Base-by-base conservation (phyloP, 164 flowering plant species). In the Vitis rotundifolia region DNA sequence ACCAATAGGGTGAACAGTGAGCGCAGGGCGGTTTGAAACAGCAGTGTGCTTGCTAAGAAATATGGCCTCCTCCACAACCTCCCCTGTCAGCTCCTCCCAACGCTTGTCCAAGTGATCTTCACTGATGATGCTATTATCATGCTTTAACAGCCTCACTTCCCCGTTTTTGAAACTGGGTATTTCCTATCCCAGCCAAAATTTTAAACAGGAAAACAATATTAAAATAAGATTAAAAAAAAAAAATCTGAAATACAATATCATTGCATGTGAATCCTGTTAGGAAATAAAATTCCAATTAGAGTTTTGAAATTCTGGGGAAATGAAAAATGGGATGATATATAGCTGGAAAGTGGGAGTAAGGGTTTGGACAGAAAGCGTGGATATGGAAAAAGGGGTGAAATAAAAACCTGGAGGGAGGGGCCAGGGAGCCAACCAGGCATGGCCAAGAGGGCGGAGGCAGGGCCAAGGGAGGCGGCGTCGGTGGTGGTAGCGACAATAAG, bases 1-100 rank as follows among this genome's bases (percentile, higher is more conserved):
- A 92, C 98, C 99, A n/a, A 90, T 95, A 0, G 98, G 98, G 67
- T 95, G 94, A 68, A 95, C 77, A 5, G 98, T 95, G 68, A 95
- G 89, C 3, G 98, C 94, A 16, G 96, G 98, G 11, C 91, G 92
- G 51, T 81, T 88, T 1, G 99, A 89, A 22, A 78, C 97, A 28
- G 98, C 96, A 8, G 85, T 87, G 78, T 95, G 99, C 67, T 75
- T 83, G 76, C 98, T 91, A 14, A 95, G 81, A 70, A 95, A 95
- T 3, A 95, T 88, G 58, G 90, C 78, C 67, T 95, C 92, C 28
- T 86, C 73, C 5, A 95, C 98, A 0, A 64, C 77, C 77, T 95
- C 97, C n/a, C 88, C 89, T 11, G 90, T 90, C 11, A 74, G 78
- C 9, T 80, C 86, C 73, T 88, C 92, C 99, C 98, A 95, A 5